Conservation (phyloP, 2,329 filamentous ascomycete species). For the Monascus ruber region DNA sequence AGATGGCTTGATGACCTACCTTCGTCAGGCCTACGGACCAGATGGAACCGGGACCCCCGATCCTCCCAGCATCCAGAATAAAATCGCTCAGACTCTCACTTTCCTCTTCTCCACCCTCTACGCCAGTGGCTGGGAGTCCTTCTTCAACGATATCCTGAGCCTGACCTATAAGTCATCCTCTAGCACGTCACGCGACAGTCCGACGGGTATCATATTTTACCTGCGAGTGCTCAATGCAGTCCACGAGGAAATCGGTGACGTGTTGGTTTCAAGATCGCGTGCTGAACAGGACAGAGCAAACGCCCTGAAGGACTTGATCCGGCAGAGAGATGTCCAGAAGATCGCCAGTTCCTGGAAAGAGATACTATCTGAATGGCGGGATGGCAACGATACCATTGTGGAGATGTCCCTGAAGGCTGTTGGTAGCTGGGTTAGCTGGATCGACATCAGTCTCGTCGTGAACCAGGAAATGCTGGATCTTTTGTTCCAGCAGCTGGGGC, state of each 20-base stretch:
- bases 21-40: conserved; percentile 61
- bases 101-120: conserved; percentile 87
- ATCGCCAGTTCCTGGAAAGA: conserved; percentile 87
- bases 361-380: conserved; percentile 66
- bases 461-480: conserved; percentile 78
- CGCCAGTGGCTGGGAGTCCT: conserved; percentile 71
- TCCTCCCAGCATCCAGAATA: conserved; percentile 75
- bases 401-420: conserved; percentile 87
- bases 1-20: conserved; percentile 70
- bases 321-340: conserved; percentile 76
- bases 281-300: conserved; percentile 76
- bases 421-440: conserved; percentile 97
- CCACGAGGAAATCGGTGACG: conserved; percentile 94
- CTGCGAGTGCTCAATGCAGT: conserved; percentile 78
- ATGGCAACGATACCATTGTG: conserved; percentile 59
- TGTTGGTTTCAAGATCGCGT: conserved; percentile 66
- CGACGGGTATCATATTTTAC: conserved; percentile 70
- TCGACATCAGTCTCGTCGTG: conserved; percentile 87
- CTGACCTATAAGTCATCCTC: conserved; percentile 54
- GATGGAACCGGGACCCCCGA: conserved; percentile 49
- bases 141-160: conserved; percentile 79
- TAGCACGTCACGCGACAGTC: conserved; percentile 54
- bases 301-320: conserved; percentile 80
- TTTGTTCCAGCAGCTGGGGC: conserved; percentile 78
- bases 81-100: conserved; percentile 89